These are phyloP conservation scores for Tetrastigma voinierianum DNA, from an alignment of 164 flowering plant genomes.

Conservation along the genomic window DNA sequence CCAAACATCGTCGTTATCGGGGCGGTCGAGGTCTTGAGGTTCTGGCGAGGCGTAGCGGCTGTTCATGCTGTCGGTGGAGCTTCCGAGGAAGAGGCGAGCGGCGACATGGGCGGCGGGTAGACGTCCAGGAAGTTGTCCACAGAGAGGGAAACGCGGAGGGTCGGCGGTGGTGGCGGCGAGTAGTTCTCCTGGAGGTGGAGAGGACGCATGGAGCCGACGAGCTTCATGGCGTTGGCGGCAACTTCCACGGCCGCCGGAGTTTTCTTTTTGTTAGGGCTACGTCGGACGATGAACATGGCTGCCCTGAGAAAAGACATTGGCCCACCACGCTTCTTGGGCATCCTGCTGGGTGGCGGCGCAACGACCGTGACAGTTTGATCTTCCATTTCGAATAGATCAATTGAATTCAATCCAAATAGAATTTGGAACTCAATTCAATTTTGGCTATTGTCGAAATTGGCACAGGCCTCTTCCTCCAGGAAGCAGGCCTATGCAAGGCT, in stretches of 20 bases:
- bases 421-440: too few species aligned
- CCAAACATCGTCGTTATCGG: neutral
- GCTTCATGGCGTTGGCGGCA: slow-evolving; percentile 20
- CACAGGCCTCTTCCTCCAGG: slow-evolving; percentile 16
- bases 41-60: slow-evolving; percentile 49
- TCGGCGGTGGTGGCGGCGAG: slow-evolving; percentile 5
- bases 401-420: too few species aligned
- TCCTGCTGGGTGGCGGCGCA: too few species aligned
- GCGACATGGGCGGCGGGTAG: slow-evolving; percentile 13
- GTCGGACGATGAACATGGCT: slow-evolving; percentile 37
- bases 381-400: too few species aligned
- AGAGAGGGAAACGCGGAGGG: neutral
- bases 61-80: slow-evolving; percentile 1
- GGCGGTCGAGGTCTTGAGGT: slow-evolving; percentile 36
- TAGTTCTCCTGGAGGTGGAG: slow-evolving; percentile 33
- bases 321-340: slow-evolving; percentile 14
- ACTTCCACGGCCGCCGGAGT: slow-evolving; percentile 18
- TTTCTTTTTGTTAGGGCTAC: slow-evolving; percentile 16
- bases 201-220: slow-evolving; percentile 56
- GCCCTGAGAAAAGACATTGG: slow-evolving; percentile 26
- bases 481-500: slow-evolving; percentile 21
- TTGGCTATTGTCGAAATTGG: too few species aligned
- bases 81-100: slow-evolving; percentile 14
- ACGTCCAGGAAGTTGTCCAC: slow-evolving; percentile 17
- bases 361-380: too few species aligned